Evolutionary conservation across 2,329 filamentous ascomycete genomes (phyloP).

Genomic region (Lasiodiplodia sp.): DNA sequence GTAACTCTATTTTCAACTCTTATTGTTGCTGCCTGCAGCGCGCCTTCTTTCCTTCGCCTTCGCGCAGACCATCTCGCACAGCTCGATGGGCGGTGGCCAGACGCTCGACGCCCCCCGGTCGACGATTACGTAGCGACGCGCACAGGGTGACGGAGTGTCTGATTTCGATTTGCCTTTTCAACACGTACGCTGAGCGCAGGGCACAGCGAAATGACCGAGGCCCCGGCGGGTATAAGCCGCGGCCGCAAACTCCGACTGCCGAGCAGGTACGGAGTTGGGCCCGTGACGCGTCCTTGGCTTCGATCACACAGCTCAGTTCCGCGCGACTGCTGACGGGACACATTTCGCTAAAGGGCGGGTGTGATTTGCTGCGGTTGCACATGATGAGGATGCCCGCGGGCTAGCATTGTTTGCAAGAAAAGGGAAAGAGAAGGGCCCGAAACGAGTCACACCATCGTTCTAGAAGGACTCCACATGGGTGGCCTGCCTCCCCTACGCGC

Average conservation of each 20-base stretch:
- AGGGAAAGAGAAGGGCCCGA: slow-evolving; percentile 10
- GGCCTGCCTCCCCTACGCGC: slow-evolving; percentile 12
- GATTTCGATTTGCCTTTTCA: slow-evolving; percentile 17
- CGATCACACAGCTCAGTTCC: slow-evolving; percentile 4
- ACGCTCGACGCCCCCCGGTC: neutral
- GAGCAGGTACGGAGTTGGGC: slow-evolving; percentile 13
- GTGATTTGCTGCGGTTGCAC: neutral
- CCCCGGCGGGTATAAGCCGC: neutral
- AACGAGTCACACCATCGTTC: slow-evolving; percentile 28
- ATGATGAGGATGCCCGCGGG: neutral
- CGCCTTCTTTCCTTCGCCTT: neutral
- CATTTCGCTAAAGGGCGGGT: slow-evolving; percentile 21
- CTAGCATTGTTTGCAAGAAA: neutral
- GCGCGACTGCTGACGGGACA: neutral
- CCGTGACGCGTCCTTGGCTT: slow-evolving; percentile 26
- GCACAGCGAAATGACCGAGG: slow-evolving; percentile 9
- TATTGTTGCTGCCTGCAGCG: slow-evolving; percentile 2
- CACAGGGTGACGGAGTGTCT: neutral
- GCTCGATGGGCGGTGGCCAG: neutral
- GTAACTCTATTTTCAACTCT: neutral
- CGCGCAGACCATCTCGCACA: neutral
- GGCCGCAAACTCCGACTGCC: slow-evolving; percentile 12
- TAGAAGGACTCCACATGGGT: slow-evolving; percentile 27
- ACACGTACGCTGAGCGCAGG: slow-evolving; percentile 9
- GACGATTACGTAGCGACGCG: no score